Conservation (phyloP, 768 basidiomycete genomes). For the Russula sp. region DNA sequence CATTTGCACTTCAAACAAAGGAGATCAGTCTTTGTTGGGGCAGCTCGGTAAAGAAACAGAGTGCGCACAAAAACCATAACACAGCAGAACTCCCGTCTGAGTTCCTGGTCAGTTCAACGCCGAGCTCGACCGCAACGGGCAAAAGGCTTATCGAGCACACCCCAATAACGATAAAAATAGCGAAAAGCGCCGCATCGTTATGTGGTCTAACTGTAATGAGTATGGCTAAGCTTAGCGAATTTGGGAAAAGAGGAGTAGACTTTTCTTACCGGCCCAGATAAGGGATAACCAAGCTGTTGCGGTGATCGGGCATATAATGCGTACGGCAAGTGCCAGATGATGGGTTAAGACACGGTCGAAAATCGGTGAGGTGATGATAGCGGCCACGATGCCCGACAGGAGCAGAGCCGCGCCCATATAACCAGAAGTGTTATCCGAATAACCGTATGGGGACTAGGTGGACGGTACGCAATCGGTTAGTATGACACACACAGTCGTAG, state of each 20-base stretch:
- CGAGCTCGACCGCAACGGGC: slow-evolving; percentile 74
- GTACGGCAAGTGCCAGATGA: slow-evolving; percentile 58
- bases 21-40: not conserved
- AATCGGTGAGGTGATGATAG: slow-evolving; percentile 65
- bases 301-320: slow-evolving; percentile 59
- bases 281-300: slow-evolving; percentile 65
- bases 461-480: not conserved
- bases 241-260: not conserved
- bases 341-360: slow-evolving; percentile 83
- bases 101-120: slow-evolving; percentile 75
- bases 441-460: slow-evolving; percentile 65
- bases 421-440: slow-evolving; percentile 62
- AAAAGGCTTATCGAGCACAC: slow-evolving; percentile 63
- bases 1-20: slow-evolving; percentile 15
- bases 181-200: slow-evolving; percentile 59
- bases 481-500: not conserved
- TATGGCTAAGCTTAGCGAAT: not conserved
- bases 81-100: slow-evolving; percentile 73
- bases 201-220: slow-evolving; percentile 55
- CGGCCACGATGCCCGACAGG: slow-evolving; percentile 66
- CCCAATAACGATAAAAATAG: slow-evolving; percentile 68
- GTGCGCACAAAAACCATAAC: slow-evolving; percentile 67
- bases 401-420: slow-evolving; percentile 68
- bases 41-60: not conserved
- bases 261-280: slow-evolving; percentile 70